Percentiles rank a stretch among this genome's conserved stretches.
Conservation (phyloP, 139 green algal species). For the Coelastrella sp. region DNA sequence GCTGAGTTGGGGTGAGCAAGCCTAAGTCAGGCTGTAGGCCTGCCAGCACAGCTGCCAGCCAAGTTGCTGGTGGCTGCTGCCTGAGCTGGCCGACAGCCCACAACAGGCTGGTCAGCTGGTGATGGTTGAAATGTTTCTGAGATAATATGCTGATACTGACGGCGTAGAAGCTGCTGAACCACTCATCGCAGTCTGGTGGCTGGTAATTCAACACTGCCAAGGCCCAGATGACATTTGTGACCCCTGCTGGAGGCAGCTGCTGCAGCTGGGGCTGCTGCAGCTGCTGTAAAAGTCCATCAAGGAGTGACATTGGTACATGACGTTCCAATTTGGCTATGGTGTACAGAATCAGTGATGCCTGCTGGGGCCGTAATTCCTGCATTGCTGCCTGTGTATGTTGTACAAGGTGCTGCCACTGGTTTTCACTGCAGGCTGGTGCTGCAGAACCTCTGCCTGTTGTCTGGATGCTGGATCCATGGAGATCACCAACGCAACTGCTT, state of each 20-base stretch:
- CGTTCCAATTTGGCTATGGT: constrained; percentile 8
- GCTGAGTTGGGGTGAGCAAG: neutral
- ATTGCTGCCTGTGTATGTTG: constrained; percentile 9
- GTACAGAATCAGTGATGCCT: constrained; percentile 28
- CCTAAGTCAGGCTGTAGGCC: neutral
- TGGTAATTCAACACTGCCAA: neutral
- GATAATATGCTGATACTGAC: neutral
- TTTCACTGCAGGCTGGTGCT: neutral
- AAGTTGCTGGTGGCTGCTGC: constrained; percentile 12
- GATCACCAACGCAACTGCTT: neutral
- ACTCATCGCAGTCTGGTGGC: neutral
- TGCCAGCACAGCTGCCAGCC: constrained; percentile 14
- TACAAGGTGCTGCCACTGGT: constrained; percentile 11
- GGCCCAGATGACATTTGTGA: constrained; percentile 32
- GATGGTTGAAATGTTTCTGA: constrained; percentile 27
- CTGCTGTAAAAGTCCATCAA: constrained; percentile 1
- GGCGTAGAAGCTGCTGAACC: constrained; percentile 15
- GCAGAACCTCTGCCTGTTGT: neutral
- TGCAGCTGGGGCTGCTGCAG: constrained; percentile 23
- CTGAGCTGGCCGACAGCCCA: constrained; percentile 26
- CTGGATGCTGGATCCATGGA: no score
- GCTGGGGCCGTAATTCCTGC: constrained; percentile 16
- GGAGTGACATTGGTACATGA: neutral
- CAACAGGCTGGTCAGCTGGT: constrained; percentile 26
- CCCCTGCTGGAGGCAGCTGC: constrained; percentile 8